Percentiles rank a stretch among this genome's conserved stretches.
These are phyloP conservation scores for Aphanomyces stellatus DNA, from an alignment of 352 stramenopile genomes.

Conservation along the genomic window DNA sequence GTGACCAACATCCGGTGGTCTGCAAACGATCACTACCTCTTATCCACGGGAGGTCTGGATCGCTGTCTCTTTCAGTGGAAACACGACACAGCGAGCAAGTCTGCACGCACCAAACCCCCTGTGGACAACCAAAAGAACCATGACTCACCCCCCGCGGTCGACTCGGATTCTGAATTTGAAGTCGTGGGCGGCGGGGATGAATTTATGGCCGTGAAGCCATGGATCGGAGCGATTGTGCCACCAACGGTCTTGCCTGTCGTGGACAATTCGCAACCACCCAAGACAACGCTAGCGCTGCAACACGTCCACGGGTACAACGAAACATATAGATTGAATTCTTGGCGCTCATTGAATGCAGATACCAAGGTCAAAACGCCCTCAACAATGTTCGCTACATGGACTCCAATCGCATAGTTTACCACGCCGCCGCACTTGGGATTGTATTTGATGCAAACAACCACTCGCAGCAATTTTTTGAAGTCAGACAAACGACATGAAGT, in stretches of 20 bases:
- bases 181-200: constrained; percentile 49
- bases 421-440: constrained; percentile 65
- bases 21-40: constrained; percentile 31
- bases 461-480: constrained; percentile 14
- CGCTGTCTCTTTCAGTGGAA: constrained; percentile 54
- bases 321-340: background rate
- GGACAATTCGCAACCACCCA: constrained; percentile 24
- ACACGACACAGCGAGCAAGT: constrained; percentile 4
- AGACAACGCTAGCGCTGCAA: constrained; percentile 41
- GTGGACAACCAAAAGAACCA: background rate
- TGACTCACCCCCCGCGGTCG: background rate
- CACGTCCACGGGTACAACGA: constrained; percentile 45
- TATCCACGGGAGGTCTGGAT: constrained; percentile 41
- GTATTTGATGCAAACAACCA: constrained; percentile 35
- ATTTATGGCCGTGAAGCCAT: constrained; percentile 87
- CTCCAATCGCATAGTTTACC: constrained; percentile 58
- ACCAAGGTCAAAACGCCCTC: constrained; percentile 55
- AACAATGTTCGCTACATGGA: constrained; percentile 73
- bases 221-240: constrained; percentile 69
- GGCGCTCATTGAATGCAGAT: constrained; percentile 19
- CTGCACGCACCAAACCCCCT: background rate
- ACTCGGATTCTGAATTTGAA: background rate
- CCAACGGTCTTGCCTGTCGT: constrained; percentile 31
- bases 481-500: constrained; percentile 21
- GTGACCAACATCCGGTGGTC: constrained; percentile 42